Evolutionary conservation across 305 asterid species (phyloP), one percentile per base, ranked within the genome.

Genomic region (Rubia tinctorum): DNA sequence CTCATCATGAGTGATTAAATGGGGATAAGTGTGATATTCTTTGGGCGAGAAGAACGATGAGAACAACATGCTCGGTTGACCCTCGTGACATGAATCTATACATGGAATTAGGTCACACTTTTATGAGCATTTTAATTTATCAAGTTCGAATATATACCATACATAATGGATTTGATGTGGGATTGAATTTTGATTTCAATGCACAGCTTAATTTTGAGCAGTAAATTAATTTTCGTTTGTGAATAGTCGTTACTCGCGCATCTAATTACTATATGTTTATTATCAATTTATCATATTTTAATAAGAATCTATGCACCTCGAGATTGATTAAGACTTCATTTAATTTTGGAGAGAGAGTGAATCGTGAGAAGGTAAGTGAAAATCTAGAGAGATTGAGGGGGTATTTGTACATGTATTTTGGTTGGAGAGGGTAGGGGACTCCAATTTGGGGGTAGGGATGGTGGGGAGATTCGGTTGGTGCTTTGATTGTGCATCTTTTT

Each of bases 321-420:
- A 37, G 40, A 71, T 70, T 67, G 69, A 73, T 76, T 63, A 65
- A 53, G 76, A 68, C 74, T 62, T 23, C 44, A 65, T 67, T 56
- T 53, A 78, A 70, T 68, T 76, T 43, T 62, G 71, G 27, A 68
- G 66, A 71, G 73, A 37, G 61, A 76, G 66, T 60, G 14, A 58
- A 76, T 64, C 22, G 73, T 69, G 77, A 69, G 51, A 68, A 51
- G 75, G 78, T 80, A 78, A 78, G 84, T 78, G 80, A 63, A 78
- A 37, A 37, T 5, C 40, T 37, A 77, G 76, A 74, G 14, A 9
- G 40, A 37, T 37, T 4, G 7, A 37, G 40, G 40, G 40, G 40
- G 40, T 37, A 37, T 37, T 37, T 37, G 40, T 37, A 37, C 40
- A 37, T 37, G 58, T 66, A 55, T 25, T 51, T 17, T 49, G 6